Conservation (phyloP, 768 basidiomycete genomes). For the Terana coerulea region DNA sequence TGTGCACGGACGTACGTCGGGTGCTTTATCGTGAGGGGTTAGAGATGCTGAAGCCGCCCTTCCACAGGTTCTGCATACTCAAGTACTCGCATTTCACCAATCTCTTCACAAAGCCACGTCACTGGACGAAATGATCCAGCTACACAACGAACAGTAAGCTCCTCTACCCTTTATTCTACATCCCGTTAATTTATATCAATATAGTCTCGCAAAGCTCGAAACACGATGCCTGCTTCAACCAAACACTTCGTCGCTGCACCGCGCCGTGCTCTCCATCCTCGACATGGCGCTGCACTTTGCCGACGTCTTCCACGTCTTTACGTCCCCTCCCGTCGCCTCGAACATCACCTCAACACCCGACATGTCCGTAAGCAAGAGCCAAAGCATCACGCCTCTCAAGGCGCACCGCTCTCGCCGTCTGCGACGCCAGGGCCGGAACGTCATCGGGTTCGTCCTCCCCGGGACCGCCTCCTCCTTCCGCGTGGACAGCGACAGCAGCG, state of each 20-base stretch:
- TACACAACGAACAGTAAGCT: constrained; percentile 70
- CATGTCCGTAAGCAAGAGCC: constrained; percentile 37
- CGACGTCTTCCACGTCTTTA: constrained; percentile 59
- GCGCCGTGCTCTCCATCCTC: constrained; percentile 63
- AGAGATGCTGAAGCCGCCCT: background rate
- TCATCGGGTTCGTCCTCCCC: constrained; percentile 55
- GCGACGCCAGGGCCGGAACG: constrained; percentile 48
- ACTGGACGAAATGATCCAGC: constrained; percentile 69
- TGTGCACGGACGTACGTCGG: constrained; percentile 63
- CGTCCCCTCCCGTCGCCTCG: too few species aligned
- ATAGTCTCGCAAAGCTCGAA: constrained; percentile 58
- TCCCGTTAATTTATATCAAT: background rate
- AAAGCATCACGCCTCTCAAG: constrained; percentile 47
- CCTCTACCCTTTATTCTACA: background rate
- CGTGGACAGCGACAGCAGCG: constrained; percentile 34
- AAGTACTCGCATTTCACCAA: constrained; percentile 57
- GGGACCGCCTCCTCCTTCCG: constrained; percentile 27
- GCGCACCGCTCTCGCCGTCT: constrained; percentile 63
- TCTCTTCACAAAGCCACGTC: constrained; percentile 51
- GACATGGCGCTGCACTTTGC: constrained; percentile 74
- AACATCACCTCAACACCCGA: constrained; percentile 58
- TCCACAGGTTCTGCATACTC: constrained; percentile 62
- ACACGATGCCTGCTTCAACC: constrained; percentile 60
- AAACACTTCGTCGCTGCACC: constrained; percentile 58
- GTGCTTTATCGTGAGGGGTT: background rate